Evolutionary conservation across 257 asterid species (phyloP), one percentile per base, ranked within the genome.

Genomic region (Paulownia fortunei): DNA sequence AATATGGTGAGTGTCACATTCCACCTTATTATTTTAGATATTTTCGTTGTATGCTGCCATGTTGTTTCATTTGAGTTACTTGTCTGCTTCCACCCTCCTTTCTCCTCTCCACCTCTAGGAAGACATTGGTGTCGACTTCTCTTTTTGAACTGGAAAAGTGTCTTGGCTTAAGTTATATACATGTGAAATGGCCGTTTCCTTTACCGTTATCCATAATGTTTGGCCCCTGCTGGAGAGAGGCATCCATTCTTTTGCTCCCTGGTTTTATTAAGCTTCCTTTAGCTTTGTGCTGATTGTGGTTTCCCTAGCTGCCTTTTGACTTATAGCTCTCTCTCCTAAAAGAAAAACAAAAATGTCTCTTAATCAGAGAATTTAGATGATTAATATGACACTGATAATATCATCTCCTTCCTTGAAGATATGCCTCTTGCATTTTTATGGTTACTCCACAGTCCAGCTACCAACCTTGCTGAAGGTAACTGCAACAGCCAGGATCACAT

Each of bases 1-100:
- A 73, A 87, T 81, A 61, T 86, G 85, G 99, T 91, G 81, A 85
- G 89, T 76, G 18, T 21, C 77, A 15, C 39, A 23, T 51, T 62
- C 30, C 4, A 49, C 61, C 12, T 12, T 76, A 12, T 55, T 46
- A 16, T 41, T 42, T 4, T 62, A 9, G 34, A 13, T 7, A 15
- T 26, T 21, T 21, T 76, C 49, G 24, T 75, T 16, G 2, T 79
- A 70, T 58, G 46, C 44, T 41, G 41, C 60, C 5, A 12, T 36
- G 36, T 36, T 47, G 7, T 8, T 34, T 21, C 5, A 39, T 32
- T 44, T 6, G 15, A 37, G 55, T 46, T 26, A 13, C 41, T 3
- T 16, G 13, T 0, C 15, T 7, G 1, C 6, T 5, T 13, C 24
- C 2, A 13, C 6, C 4, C 1, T 30, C 19, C 9, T n/a, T n/a